These are phyloP conservation scores for Lecanosticta acicola DNA, from an alignment of 2,329 filamentous ascomycete species.

Conservation along the genomic window DNA sequence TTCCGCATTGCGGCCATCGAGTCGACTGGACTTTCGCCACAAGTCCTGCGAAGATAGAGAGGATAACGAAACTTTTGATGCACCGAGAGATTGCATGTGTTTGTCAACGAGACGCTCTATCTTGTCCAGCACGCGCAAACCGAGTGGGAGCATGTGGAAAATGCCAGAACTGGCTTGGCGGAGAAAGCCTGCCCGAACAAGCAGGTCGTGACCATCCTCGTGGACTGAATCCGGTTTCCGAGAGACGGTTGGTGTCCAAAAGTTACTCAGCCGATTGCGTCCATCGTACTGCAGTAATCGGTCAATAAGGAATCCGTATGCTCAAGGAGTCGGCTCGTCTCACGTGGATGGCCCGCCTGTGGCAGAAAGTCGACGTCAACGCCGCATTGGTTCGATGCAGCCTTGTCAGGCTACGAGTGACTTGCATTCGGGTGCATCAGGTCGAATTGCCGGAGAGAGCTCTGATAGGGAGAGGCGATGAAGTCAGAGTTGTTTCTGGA, in stretches of 20 bases:
- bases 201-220: slow-evolving; percentile 42
- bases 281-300: slow-evolving; percentile 48
- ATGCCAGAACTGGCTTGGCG: slow-evolving; percentile 76
- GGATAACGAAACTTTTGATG: slow-evolving; percentile 76
- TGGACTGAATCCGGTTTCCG: slow-evolving; percentile 41
- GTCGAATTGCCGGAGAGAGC: not conserved
- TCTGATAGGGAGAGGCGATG: not conserved
- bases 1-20: slow-evolving; percentile 52
- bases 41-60: slow-evolving; percentile 78
- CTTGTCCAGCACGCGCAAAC: slow-evolving; percentile 81
- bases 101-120: slow-evolving; percentile 79
- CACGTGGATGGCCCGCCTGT: not conserved
- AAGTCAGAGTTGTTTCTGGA: not conserved
- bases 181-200: slow-evolving; percentile 43
- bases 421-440: not conserved
- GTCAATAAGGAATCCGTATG: not conserved
- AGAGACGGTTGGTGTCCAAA: slow-evolving; percentile 66
- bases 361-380: not conserved
- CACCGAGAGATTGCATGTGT: slow-evolving; percentile 72
- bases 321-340: not conserved
- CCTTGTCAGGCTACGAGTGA: not conserved
- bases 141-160: slow-evolving; percentile 86
- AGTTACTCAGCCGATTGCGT: slow-evolving; percentile 59
- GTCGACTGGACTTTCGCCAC: slow-evolving; percentile 77
- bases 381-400: not conserved